These are phyloP conservation scores for Murraya paniculata DNA, from an alignment of 345 rosid species.

Conservation along the genomic window DNA sequence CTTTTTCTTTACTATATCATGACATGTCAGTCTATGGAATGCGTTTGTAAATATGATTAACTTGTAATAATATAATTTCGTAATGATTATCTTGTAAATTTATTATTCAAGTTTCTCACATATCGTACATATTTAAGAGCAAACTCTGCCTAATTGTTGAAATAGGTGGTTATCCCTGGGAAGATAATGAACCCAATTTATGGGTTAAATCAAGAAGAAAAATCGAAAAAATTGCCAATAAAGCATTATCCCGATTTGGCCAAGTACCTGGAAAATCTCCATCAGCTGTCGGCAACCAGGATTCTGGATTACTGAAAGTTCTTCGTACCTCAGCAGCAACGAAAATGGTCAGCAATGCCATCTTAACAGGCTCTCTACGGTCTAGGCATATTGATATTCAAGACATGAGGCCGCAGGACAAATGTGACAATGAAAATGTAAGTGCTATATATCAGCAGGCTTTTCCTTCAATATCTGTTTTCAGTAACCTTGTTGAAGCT, in stretches of 20 bases:
- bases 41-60: too few species aligned
- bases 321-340: constrained; percentile 12
- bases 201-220: constrained; percentile 6
- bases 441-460: background rate
- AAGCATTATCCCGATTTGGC: background rate
- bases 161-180: constrained; percentile 16
- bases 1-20: background rate
- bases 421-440: background rate
- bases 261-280: background rate
- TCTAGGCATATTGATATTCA: constrained; percentile 3
- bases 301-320: background rate
- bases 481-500: constrained; percentile 8
- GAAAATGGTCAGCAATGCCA: background rate
- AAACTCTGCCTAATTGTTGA: background rate
- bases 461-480: constrained; percentile 5
- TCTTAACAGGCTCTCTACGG: constrained; percentile 12
- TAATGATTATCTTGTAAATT: too few species aligned
- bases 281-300: background rate
- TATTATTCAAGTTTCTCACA: background rate
- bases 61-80: too few species aligned
- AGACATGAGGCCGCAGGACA: background rate
- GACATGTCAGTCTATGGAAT: background rate
- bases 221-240: background rate
- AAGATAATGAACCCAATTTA: constrained; percentile 11
- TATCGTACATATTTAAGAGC: background rate